phyloP scores from a whole-genome alignment of 164 flowering plant species.

The Magnolia changhungtana region DNA sequence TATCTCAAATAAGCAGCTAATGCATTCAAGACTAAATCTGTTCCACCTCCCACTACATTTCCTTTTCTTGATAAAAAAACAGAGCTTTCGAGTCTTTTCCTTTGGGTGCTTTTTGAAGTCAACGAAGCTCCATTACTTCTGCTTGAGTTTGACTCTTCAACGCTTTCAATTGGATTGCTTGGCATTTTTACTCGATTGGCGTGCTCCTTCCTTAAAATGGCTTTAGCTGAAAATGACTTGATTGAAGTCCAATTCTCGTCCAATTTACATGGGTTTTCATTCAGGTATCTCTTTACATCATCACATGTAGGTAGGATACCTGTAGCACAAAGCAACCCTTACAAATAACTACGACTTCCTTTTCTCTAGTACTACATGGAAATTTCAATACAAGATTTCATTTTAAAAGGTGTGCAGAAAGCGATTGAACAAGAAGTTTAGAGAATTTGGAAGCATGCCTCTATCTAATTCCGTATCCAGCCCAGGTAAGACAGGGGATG shows the following conservation, averaged over 20 bases:
- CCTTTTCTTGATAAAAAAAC: constrained; percentile 44
- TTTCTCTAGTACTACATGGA: neutral
- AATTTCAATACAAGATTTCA: neutral
- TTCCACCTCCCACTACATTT: constrained; percentile 61
- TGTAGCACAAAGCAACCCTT: constrained; percentile 26
- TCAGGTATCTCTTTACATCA: constrained; percentile 51
- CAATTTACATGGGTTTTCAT: constrained; percentile 19
- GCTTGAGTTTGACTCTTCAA: constrained; percentile 12
- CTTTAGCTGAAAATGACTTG: constrained; percentile 40
- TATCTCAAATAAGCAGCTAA: constrained; percentile 77
- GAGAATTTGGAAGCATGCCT: constrained; percentile 43
- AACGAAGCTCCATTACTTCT: constrained; percentile 13
- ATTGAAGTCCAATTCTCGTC: constrained; percentile 38
- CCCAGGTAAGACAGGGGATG: constrained; percentile 35
- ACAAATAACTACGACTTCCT: constrained; percentile 2
- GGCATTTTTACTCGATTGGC: constrained; percentile 11
- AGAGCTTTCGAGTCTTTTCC: constrained; percentile 32
- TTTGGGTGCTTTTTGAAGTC: constrained; percentile 9
- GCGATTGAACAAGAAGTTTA: neutral
- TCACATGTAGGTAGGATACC: constrained; percentile 56
- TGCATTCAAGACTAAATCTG: constrained; percentile 52
- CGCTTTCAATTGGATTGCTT: constrained; percentile 12
- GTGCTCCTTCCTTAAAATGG: constrained; percentile 24
- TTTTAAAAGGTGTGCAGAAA: neutral
- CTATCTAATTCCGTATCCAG: constrained; percentile 36